phyloP scores from a whole-genome alignment of 78 protist species.

The Pigoraptor vietnamica region DNA sequence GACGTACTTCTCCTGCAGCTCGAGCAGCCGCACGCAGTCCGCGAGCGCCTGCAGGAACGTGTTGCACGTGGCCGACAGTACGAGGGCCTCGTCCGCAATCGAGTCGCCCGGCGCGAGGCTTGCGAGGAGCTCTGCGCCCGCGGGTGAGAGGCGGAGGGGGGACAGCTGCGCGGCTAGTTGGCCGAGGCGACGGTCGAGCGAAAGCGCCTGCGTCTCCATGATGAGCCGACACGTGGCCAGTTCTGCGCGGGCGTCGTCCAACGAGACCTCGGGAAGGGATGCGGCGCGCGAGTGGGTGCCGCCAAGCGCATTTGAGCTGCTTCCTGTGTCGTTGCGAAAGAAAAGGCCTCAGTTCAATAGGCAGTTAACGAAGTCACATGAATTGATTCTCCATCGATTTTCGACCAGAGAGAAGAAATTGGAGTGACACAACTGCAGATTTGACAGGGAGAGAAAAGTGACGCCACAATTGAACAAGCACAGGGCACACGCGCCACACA shows the following conservation, averaged over 20 bases:
- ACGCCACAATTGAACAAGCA: no score
- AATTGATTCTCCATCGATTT: no score
- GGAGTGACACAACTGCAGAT: no score
- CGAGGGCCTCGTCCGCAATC: neutral
- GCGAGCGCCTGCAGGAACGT: neutral
- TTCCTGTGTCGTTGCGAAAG: no score
- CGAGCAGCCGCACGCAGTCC: neutral
- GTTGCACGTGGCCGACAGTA: neutral
- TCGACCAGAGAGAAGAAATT: no score
- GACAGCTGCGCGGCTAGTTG: neutral
- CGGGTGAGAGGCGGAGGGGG: neutral
- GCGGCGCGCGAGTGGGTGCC: neutral
- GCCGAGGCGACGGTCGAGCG: neutral
- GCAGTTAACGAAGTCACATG: no score
- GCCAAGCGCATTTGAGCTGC: neutral
- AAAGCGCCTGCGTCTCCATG: neutral
- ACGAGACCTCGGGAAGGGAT: neutral
- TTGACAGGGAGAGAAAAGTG: no score
- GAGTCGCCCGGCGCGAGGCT: neutral
- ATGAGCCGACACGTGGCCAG: neutral
- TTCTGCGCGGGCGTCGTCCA: neutral
- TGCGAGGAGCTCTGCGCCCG: neutral
- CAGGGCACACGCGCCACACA: no score
- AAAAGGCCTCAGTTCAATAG: no score
- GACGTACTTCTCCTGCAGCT: neutral